Evolutionary conservation across 176 grass and related monocot genomes (phyloP), one percentile per base, ranked within the genome.

Genomic region (Phoenix dactylifera): DNA sequence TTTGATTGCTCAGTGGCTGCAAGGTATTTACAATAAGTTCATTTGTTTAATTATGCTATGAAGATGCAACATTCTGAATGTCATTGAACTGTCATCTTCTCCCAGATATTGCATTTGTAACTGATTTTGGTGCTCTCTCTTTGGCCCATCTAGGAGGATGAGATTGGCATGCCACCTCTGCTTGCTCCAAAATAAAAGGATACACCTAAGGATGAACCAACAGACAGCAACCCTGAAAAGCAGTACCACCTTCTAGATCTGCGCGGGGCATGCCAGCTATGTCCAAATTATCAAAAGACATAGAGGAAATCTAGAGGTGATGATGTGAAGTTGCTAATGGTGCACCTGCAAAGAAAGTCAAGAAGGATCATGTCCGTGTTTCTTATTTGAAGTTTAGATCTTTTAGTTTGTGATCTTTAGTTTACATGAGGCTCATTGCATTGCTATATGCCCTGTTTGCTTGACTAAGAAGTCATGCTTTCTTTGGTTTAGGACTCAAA

Each of bases 131-230:
- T 24, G 1, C 80, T 20, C 70, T 71, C 74, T 26, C 4, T 14
- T 18, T 61, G 54, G 7, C 48, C 70, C 50, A 57, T 74, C 53
- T 83, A 90, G 69, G 92, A 96, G 59, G 87, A 90, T 7, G 92
- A 96, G 23, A 79, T 54, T 67, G 64, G 24, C 64, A 32, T 80
- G 63, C 88, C 86, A 60, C 83, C 92, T 49, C 80, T 87, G 52
- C 87, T 90, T 59, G 80, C 84, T 68, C 83, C 86, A 57, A 90
- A 96, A 71, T 78, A 90, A 54, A 88, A 82, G 26, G 92, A 85
- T 62, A 58, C 77, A 20, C 20, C 20, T 20, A 20, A 20, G 20
- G 20, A 20, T 0, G 20, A 20, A 20, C 20, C 20, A 20, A 20
- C 20, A 20, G 20, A 20, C 59, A 90, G 77, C 65, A 20, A 20